A percentile compares a stretch with the other conserved stretches of the same genome.
Evolutionary conservation across 2,329 filamentous ascomycete genomes (phyloP).

Genomic region (Coniella vitis): DNA sequence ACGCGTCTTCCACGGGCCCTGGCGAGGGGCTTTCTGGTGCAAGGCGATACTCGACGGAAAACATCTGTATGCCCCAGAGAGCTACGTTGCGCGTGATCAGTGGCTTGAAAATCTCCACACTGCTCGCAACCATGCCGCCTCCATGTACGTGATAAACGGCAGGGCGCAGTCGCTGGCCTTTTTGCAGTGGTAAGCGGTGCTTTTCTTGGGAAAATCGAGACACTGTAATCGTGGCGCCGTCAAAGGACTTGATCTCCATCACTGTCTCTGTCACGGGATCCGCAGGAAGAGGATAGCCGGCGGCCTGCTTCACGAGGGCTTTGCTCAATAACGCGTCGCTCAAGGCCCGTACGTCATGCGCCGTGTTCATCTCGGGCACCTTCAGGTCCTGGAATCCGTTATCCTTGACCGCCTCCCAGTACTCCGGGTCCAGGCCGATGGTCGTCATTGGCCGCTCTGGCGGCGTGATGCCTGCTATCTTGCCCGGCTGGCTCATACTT

Average conservation of each 20-base stretch:
- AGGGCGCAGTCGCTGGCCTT: background rate
- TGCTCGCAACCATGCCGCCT: conserved; percentile 6
- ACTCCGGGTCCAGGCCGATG: background rate
- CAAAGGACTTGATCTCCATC: conserved; percentile 3
- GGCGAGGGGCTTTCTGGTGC: conserved; percentile 40
- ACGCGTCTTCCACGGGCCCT: conserved; percentile 30
- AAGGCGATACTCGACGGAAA: conserved; percentile 38
- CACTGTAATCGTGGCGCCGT: conserved; percentile 2
- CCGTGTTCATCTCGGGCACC: conserved; percentile 1
- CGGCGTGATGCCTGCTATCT: background rate
- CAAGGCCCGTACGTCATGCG: background rate
- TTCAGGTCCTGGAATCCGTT: background rate
- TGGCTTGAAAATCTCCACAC: conserved; percentile 5
- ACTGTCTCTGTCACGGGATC: conserved; percentile 4
- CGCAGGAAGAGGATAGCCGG: too few relatives aligned
- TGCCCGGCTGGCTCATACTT: too few relatives aligned
- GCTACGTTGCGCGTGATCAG: background rate
- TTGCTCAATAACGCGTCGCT: background rate
- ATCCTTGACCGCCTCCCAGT: background rate
- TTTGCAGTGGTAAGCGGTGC: background rate
- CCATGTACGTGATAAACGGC: conserved; percentile 13
- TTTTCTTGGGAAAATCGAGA: conserved; percentile 1
- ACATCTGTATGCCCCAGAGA: conserved; percentile 1
- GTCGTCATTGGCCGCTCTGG: background rate
- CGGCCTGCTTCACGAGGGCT: background rate